Conservation (phyloP, 1,139 yeast genomes). For the Candida tropicalis region DNA sequence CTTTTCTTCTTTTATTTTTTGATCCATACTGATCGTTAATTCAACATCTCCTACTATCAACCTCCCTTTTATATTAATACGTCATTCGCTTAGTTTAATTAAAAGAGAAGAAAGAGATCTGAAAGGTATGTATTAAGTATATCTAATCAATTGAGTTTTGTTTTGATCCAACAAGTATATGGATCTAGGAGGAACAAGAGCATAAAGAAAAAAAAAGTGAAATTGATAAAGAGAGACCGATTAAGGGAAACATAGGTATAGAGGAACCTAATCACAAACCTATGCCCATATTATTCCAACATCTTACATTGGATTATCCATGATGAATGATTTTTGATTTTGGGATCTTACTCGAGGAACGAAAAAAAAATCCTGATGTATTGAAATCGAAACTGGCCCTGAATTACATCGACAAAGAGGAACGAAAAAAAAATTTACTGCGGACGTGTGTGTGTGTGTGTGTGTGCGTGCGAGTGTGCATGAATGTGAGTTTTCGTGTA, state of each 20-base stretch:
- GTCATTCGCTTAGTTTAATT: slow-evolving; percentile 3
- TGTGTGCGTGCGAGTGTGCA: neutral
- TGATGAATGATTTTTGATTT: slow-evolving; percentile 2
- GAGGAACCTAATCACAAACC: too few relatives aligned
- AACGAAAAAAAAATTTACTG: neutral
- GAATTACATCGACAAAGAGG: neutral
- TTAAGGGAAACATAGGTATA: too few relatives aligned
- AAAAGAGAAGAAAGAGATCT: slow-evolving; percentile 3
- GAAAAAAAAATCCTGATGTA: neutral
- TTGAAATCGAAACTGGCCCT: neutral
- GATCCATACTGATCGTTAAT: neutral
- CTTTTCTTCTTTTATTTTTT: neutral
- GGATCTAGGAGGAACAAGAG: too few relatives aligned
- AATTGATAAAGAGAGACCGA: neutral
- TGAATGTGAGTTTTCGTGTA: too few relatives aligned
- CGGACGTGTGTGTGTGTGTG: neutral
- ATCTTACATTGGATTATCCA: too few relatives aligned
- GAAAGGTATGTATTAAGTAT: slow-evolving; percentile 2
- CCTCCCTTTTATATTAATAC: slow-evolving; percentile 1
- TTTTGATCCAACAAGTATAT: neutral
- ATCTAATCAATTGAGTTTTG: neutral
- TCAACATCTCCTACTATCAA: slow-evolving; percentile 1
- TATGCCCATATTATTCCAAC: too few relatives aligned
- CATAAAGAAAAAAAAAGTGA: neutral
- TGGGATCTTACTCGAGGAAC: slow-evolving; percentile 1